These are phyloP conservation scores for Cordyceps tenuipes DNA, from an alignment of 2,329 filamentous ascomycete genomes.

Conservation along the genomic window DNA sequence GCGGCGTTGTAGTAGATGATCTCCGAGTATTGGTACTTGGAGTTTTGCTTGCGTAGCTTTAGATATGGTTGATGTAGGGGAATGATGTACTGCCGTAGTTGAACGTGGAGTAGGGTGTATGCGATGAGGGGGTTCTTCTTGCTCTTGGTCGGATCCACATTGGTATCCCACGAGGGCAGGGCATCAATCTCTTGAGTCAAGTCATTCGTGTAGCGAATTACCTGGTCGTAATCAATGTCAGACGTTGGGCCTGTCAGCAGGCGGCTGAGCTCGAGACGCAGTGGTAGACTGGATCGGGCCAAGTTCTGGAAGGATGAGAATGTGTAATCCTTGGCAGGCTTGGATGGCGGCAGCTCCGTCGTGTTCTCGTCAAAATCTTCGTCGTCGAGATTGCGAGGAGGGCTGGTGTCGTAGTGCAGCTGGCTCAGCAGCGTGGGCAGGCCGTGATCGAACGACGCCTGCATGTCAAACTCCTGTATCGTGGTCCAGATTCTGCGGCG, in stretches of 20 bases:
- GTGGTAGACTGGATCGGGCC: conserved; percentile 45
- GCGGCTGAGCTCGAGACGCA: conserved; percentile 49
- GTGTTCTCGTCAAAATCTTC: conserved; percentile 48
- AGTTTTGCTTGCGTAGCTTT: conserved; percentile 50
- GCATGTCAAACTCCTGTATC: conserved; percentile 53
- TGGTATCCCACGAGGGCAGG: conserved; percentile 46
- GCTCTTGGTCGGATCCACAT: conserved; percentile 26
- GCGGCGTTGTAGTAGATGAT: conserved; percentile 57
- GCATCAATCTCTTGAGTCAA: conserved; percentile 53
- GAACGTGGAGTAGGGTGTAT: conserved; percentile 52
- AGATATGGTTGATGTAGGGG: conserved; percentile 53
- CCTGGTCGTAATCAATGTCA: conserved; percentile 52
- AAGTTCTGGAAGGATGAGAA: conserved; percentile 52
- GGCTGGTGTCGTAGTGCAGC: conserved; percentile 45
- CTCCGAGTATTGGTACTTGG: conserved; percentile 54
- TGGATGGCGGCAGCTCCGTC: conserved; percentile 42
- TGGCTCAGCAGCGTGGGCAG: conserved; percentile 50
- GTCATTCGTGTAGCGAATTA: conserved; percentile 53
- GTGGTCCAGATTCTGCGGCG: conserved; percentile 52
- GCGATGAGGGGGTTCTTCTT: conserved; percentile 49
- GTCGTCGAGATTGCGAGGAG: conserved; percentile 50
- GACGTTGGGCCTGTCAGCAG: conserved; percentile 46
- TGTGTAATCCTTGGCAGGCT: conserved; percentile 45
- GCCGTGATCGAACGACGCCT: conserved; percentile 53
- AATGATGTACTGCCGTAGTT: conserved; percentile 54